Evolutionary conservation across 2,329 filamentous ascomycete genomes (phyloP), one percentile per base, ranked within the genome.

Genomic region (Venturia oleaginea): DNA sequence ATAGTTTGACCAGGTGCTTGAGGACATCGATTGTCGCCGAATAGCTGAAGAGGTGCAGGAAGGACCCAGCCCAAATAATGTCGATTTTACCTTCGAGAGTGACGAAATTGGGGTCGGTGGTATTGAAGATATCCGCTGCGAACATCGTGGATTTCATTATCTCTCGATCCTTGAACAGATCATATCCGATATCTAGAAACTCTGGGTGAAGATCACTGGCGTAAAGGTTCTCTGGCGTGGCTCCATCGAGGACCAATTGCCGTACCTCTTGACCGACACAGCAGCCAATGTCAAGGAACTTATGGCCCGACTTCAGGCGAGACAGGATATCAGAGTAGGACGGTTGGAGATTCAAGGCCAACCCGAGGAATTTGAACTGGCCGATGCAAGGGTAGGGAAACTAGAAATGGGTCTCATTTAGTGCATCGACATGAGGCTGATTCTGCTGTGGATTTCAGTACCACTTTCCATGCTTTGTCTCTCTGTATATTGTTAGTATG

Each of bases 161-260:
- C n/a, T 74, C 70, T 7, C 51, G 24, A 61, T 75, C 73, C 5
- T 59, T 48, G 65, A 75, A 75, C 27, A 75, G 69, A 61, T 70
- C 66, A 65, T 73, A 85, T 37, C 84, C 84, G n/a, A 83, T 72
- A 10, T 83, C 77, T 61, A 85, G 76, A 67, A 85, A 83, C 13
- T 70, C 69, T 2, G 67, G 27, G 27, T 71, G 68, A 24, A 80
- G 68, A 64, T 81, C 78, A 15, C 71, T 70, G 27, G 77, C 78
- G 60, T 71, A 72, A 0, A 79, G 70, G 37, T 76, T 76, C 32
- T 71, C 67, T 3, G 72, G 66, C 2, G 77, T 76, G 2, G 71
- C 76, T 5, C 77, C 77, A 37, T 65, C 65, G 10, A 38, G 42
- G 24, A 75, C 72, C 11, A 80, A 70, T 65, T 78, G 76, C n/a